These are phyloP conservation scores for Eragrostis tef DNA, from an alignment of 202 grass and related monocot genomes.

Conservation along the genomic window DNA sequence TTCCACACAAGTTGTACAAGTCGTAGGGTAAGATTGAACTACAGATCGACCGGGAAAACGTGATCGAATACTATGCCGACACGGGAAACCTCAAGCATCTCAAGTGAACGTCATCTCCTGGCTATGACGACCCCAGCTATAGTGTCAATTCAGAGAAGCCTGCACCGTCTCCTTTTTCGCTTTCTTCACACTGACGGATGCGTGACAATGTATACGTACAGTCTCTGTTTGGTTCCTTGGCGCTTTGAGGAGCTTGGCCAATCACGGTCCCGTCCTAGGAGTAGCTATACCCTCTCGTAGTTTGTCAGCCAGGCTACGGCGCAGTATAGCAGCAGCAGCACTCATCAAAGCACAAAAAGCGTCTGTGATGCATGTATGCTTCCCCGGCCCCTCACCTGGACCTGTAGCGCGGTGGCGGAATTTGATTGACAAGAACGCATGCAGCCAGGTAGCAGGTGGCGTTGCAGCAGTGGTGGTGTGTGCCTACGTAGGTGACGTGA, in stretches of 20 bases:
- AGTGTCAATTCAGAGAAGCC: not conserved
- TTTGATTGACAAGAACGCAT: conserved; percentile 12
- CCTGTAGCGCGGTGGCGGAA: not conserved
- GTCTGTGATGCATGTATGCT: not conserved
- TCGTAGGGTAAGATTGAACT: too few relatives aligned
- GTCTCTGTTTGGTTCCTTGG: conserved; percentile 34
- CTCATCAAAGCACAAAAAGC: conserved; percentile 30
- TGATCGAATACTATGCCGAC: too few relatives aligned
- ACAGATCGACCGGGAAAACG: too few relatives aligned
- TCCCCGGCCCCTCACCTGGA: not conserved
- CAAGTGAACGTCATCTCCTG: too few relatives aligned
- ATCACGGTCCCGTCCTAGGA: conserved; percentile 29
- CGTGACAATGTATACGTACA: conserved; percentile 18
- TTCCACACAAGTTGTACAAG: too few relatives aligned
- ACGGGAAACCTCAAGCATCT: too few relatives aligned
- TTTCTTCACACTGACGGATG: conserved; percentile 5
- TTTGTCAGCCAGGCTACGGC: not conserved
- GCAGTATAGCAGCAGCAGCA: not conserved
- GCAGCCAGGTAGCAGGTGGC: not conserved
- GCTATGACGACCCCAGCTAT: not conserved
- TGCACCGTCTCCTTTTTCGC: not conserved
- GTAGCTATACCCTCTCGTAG: not conserved
- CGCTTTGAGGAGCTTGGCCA: conserved; percentile 14
- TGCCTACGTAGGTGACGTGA: conserved; percentile 49
- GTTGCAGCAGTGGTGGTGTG: not conserved